A percentile compares a stretch with the other conserved stretches of the same genome.
Evolutionary conservation across 1,284 basidiomycete genomes (phyloP).

Genomic region (Cryptococcus wingfieldii): DNA sequence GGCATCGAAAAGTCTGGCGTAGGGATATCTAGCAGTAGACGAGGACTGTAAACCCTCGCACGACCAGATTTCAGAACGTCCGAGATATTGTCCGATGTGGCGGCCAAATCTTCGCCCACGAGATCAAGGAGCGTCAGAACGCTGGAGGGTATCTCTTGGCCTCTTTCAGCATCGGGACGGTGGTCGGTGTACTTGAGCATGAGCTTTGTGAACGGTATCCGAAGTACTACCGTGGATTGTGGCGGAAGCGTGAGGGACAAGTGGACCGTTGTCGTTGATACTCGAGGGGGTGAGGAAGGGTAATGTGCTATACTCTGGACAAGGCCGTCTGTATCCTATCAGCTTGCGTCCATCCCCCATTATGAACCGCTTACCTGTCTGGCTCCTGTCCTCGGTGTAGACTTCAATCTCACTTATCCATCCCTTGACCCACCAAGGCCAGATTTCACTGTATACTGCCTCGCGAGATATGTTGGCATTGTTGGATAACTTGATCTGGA

Average conservation of each 20-base stretch:
- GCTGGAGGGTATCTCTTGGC: conserved; percentile 85
- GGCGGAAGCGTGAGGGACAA: conserved; percentile 67
- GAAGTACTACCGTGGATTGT: conserved; percentile 59
- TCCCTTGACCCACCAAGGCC: conserved; percentile 89
- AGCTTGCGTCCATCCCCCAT: background rate
- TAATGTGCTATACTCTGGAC: conserved; percentile 62
- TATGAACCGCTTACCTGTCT: conserved; percentile 16
- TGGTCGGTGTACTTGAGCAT: conserved; percentile 94
- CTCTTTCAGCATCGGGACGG: conserved; percentile 89
- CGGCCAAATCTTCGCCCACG: conserved; percentile 16
- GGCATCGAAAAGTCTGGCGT: conserved; percentile 99
- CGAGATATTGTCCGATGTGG: background rate
- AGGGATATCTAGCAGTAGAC: conserved; percentile 81
- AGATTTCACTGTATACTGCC: conserved; percentile 78
- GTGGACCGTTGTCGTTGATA: conserved; percentile 69
- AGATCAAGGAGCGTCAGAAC: conserved; percentile 54
- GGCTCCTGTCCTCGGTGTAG: conserved; percentile 32
- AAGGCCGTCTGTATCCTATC: conserved; percentile 54
- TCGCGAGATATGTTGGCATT: conserved; percentile 54
- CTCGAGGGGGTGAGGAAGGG: conserved; percentile 63
- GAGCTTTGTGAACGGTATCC: conserved; percentile 73
- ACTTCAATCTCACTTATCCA: conserved; percentile 75
- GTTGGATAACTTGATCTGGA: conserved; percentile 69
- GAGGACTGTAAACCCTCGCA: conserved; percentile 67
- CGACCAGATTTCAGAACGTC: conserved; percentile 17